Evolutionary conservation across 805 yeast species (phyloP).

Genomic region (Yamadazyma nakazawae): DNA sequence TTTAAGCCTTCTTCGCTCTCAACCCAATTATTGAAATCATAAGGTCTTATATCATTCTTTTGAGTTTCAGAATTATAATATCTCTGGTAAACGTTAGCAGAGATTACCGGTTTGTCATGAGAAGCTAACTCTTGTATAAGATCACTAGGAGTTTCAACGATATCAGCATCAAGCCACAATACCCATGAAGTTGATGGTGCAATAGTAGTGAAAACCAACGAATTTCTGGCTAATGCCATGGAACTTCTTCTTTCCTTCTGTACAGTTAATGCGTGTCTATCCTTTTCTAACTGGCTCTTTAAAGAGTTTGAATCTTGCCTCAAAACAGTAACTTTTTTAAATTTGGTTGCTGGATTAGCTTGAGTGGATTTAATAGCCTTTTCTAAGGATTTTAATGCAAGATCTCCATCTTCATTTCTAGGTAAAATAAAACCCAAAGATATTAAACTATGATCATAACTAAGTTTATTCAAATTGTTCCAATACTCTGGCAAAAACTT

Average conservation of each 20-base stretch:
- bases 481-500: slow-evolving; percentile 83
- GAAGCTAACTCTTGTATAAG: slow-evolving; percentile 82
- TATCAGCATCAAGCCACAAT: slow-evolving; percentile 94
- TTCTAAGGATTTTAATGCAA: slow-evolving; percentile 69
- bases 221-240: slow-evolving; percentile 95
- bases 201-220: slow-evolving; percentile 81
- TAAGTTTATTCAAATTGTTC: slow-evolving; percentile 70
- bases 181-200: slow-evolving; percentile 94
- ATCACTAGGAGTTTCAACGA: slow-evolving; percentile 80
- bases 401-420: slow-evolving; percentile 75
- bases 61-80: slow-evolving; percentile 57
- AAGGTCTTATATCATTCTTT: slow-evolving; percentile 68
- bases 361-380: slow-evolving; percentile 71
- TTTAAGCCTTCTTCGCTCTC: slow-evolving; percentile 76
- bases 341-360: slow-evolving; percentile 56
- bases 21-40: slow-evolving; percentile 96
- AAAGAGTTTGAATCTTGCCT: slow-evolving; percentile 87
- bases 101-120: slow-evolving; percentile 82
- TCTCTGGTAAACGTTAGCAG: slow-evolving; percentile 93
- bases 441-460: slow-evolving; percentile 80
- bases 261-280: slow-evolving; percentile 80
- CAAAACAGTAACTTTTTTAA: slow-evolving; percentile 79
- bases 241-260: slow-evolving; percentile 86
- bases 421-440: slow-evolving; percentile 94
- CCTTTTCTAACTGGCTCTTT: slow-evolving; percentile 74